phyloP scores from a whole-genome alignment of 208 protist species.

The Trypanosoma lewisi region DNA sequence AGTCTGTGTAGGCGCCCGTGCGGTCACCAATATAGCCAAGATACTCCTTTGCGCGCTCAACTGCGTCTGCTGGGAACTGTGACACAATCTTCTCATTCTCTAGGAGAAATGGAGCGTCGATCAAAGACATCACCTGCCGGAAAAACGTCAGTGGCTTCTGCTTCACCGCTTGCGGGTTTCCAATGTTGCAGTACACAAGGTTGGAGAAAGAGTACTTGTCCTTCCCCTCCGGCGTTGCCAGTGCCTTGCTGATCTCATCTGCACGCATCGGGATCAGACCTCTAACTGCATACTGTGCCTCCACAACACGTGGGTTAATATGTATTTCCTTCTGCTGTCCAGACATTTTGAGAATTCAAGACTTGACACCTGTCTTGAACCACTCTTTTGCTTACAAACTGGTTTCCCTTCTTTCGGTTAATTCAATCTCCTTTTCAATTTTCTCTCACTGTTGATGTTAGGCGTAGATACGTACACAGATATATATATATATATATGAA shows the following conservation, averaged over 20 bases:
- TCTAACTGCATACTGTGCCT: constrained; percentile 88
- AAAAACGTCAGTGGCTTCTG: constrained; percentile 97
- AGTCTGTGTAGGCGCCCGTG: constrained; percentile 97
- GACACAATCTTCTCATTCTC: constrained; percentile 39
- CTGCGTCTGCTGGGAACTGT: constrained; percentile 88
- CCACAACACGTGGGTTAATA: constrained; percentile 70
- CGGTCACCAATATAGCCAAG: constrained; percentile 47
- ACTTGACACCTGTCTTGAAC: too few species aligned
- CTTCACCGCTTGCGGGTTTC: constrained; percentile 96
- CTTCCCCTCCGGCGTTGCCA: constrained; percentile 35
- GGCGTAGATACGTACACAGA: too few species aligned
- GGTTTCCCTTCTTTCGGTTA: too few species aligned
- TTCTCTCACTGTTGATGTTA: too few species aligned
- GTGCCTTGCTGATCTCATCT: constrained; percentile 68
- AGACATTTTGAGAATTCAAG: too few species aligned
- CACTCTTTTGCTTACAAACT: too few species aligned
- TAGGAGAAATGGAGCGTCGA: constrained; percentile 75
- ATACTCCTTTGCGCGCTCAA: constrained; percentile 84
- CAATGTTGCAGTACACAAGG: constrained; percentile 99
- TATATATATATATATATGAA: too few species aligned
- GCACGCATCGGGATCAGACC: constrained; percentile 81
- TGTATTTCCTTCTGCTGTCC: constrained; percentile 12
- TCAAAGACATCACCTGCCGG: constrained; percentile 90
- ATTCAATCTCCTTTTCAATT: too few species aligned
- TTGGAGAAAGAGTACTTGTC: constrained; percentile 60